Conservation (phyloP, 108 stramenopile genomes). For the Fistulifera pelliculosa region DNA sequence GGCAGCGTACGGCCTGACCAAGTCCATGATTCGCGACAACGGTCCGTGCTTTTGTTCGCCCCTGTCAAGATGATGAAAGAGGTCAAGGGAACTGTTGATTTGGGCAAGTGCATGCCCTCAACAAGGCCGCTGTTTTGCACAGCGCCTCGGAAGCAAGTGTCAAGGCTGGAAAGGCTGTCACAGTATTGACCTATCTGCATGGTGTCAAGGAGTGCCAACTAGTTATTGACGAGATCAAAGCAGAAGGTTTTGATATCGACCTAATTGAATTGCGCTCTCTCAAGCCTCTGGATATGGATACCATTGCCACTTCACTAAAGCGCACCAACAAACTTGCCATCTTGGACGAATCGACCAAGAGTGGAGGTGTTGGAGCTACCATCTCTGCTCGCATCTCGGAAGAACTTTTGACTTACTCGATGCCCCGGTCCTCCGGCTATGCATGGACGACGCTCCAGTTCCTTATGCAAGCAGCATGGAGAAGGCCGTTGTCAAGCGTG, state of each 20-base stretch:
- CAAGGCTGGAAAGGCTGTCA: slow-evolving; percentile 79
- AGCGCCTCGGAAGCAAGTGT: slow-evolving; percentile 77
- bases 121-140: slow-evolving; percentile 86
- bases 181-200: slow-evolving; percentile 96
- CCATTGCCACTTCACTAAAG: slow-evolving; percentile 74
- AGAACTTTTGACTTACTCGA: slow-evolving; percentile 94
- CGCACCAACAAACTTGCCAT: slow-evolving; percentile 91
- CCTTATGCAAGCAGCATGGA: slow-evolving; percentile 97
- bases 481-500: slow-evolving; percentile 90
- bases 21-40: slow-evolving; percentile 98
- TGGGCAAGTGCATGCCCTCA: slow-evolving; percentile 90
- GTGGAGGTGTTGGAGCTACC: slow-evolving; percentile 95
- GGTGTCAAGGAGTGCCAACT: slow-evolving; percentile 90
- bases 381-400: slow-evolving; percentile 91
- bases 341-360: slow-evolving; percentile 93
- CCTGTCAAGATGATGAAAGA: slow-evolving; percentile 99
- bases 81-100: slow-evolving; percentile 80
- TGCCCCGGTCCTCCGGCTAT: slow-evolving; percentile 91
- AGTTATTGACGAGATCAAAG: slow-evolving; percentile 75
- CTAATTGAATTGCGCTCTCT: slow-evolving; percentile 94
- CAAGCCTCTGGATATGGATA: slow-evolving; percentile 96
- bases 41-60: slow-evolving; percentile 97
- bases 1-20: slow-evolving; percentile 94
- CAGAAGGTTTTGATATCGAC: slow-evolving; percentile 93
- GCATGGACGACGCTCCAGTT: slow-evolving; percentile 97